Base-by-base conservation (phyloP, 805 yeast species). In the Pichia gijzeniarum region DNA sequence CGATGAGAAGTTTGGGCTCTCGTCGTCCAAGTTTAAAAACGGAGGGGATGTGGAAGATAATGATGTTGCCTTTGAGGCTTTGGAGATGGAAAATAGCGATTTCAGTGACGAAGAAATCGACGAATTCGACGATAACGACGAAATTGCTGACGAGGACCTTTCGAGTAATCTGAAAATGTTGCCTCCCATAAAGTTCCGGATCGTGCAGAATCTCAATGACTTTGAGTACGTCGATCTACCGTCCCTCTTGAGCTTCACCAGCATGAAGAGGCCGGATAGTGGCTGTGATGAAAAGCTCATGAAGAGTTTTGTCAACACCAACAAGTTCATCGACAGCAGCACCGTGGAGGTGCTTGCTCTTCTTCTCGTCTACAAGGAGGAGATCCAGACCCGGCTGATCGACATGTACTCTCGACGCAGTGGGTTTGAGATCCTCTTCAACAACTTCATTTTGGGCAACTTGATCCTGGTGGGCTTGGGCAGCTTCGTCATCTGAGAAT, bases 171-270 rank as follows among this genome's bases (percentile, higher is more conserved):
- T 14, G 4, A 41, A 33, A 21, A 32, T 52, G 48, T 57, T 61
- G 44, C 73, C 62, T 40, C 65, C 65, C 43, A 63, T 59, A 56
- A 68, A 59, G 58, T 69, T 59, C 56, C 65, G 80, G 41, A 60
- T 76, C 30, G 75, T 73, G 16, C 71, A 74, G 48, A 74, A 70
- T 48, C 46, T 55, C 17, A 66, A 69, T 30, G 72, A 71, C 40
- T 61, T 74, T 36, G 70, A 72, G 49, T 64, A 64, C 20, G 61
- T 70, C 17, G 63, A 64, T 44, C 40, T 62, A 10, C 53, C 61
- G 6, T 48, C 61, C 3, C 30, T 59, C 18, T 27, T 61, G 6
- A 51, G 56, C 17, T 50, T 60, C 36, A 40, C 53, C 1, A 53
- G 55, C 18, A 46, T 50, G 38, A 28, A 41, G 4, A 40, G 37